Conservation (phyloP, 352 stramenopile species). For the Phytophthora brassicae region DNA sequence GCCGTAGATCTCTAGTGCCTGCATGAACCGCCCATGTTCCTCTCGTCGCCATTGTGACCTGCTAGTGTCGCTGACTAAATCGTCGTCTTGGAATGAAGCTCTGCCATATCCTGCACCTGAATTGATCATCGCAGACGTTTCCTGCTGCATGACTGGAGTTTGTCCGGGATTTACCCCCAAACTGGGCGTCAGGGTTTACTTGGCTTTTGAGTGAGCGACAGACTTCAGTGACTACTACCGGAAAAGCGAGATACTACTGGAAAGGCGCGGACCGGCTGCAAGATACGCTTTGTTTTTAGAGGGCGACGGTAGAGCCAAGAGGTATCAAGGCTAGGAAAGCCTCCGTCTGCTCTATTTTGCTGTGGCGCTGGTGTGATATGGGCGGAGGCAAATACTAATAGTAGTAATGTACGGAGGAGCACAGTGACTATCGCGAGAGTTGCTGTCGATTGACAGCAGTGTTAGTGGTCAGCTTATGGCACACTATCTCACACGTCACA, state of each 20-base stretch:
- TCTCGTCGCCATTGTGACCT: conserved; percentile 51
- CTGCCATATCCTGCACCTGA: conserved; percentile 1
- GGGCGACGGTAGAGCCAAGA: background rate
- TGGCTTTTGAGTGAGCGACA: background rate
- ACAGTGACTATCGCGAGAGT: conserved; percentile 12
- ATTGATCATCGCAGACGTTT: background rate
- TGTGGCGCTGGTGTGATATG: background rate
- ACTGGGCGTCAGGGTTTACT: background rate
- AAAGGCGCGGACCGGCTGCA: conserved; percentile 20
- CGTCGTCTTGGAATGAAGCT: conserved; percentile 1
- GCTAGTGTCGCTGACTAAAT: conserved; percentile 1
- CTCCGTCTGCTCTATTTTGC: background rate
- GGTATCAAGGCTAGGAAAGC: conserved; percentile 7
- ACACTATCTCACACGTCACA: conserved; percentile 30
- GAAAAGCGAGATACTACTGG: conserved; percentile 12
- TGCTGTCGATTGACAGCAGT: background rate
- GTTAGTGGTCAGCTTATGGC: too few relatives aligned
- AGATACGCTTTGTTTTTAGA: conserved; percentile 24
- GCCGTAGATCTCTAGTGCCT: conserved; percentile 75
- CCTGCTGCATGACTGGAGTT: conserved; percentile 1
- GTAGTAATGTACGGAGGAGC: background rate
- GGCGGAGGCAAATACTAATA: conserved; percentile 7
- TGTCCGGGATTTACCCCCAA: conserved; percentile 16
- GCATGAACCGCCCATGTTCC: conserved; percentile 81
- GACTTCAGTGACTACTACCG: conserved; percentile 16